Base-by-base conservation (phyloP, 176 grass and related monocot species). In the Olyra latifolia region DNA sequence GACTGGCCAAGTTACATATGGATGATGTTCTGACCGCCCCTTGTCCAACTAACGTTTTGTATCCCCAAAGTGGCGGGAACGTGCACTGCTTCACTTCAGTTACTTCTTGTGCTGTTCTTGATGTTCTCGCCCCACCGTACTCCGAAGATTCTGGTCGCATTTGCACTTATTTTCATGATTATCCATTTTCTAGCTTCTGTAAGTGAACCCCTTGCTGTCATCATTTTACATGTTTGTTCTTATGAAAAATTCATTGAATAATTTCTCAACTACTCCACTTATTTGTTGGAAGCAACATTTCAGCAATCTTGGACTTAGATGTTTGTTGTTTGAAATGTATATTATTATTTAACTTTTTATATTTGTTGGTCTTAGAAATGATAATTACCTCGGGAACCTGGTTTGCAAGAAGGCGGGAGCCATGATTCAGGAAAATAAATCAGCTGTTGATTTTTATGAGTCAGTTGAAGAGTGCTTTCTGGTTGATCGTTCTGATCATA, bases 1-100 rank as follows among this genome's bases (percentile, higher is more conserved):
- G 23, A 78, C 75, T 94, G 53, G 88, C 76, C 57, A 94, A 94
- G 66, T 84, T 94, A 66, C 83, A 94, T 68, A 84, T 16, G 3
- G 92, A 94, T 85, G 84, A 79, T 84, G 83, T 94, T 71, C 39
- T 69, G 25, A 81, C 86, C 53, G 80, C 92, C 29, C 80, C 88
- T 28, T 91, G 86, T 82, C 83, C 92, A 68, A 87, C 92, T 48
- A 84, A 86, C 10, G 47, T 91, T 75, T 71, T 94, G 80, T 94
- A 88, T 76, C 88, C 92, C 25, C 78, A 77, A 84, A 91, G 75
- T 91, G 88, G 88, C 20, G 92, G 92, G 44, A 94, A 94, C 76
- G 20, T 94, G 49, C 92, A 94, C 39, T 91, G 86, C 68, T 94
- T 94, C 80, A 94, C 92, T 60, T 87, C 92, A 66, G 92, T 94